Percentiles rank a stretch among this genome's conserved stretches.
These are phyloP conservation scores for Hypoxylon sp. DNA, from an alignment of 2,329 filamentous ascomycete species.

Conservation along the genomic window DNA sequence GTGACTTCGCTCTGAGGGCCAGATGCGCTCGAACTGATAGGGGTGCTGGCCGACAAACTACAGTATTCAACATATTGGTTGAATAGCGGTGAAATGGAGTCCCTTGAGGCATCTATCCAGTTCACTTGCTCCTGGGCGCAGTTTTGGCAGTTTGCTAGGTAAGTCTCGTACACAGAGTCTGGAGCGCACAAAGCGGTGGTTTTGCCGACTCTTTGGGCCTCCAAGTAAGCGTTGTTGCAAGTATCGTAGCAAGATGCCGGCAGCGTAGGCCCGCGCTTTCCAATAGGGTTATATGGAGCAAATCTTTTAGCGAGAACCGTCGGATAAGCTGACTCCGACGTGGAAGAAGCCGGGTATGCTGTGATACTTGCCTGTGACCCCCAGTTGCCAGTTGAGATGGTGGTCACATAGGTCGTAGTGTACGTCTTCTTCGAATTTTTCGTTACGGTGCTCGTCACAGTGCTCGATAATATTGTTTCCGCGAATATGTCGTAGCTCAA, in stretches of 20 bases:
- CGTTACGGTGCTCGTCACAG: slow-evolving; percentile 55
- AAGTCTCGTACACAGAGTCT: slow-evolving; percentile 59
- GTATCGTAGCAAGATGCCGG: slow-evolving; percentile 66
- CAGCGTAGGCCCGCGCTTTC: slow-evolving; percentile 59
- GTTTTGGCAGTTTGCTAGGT: slow-evolving; percentile 57
- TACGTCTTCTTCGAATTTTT: slow-evolving; percentile 44
- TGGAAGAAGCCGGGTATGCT: slow-evolving; percentile 55
- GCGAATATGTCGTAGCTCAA: slow-evolving; percentile 74
- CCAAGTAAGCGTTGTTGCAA: slow-evolving; percentile 67
- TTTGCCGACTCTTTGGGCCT: slow-evolving; percentile 66
- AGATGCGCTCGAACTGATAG: slow-evolving; percentile 13
- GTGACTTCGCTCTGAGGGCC: slow-evolving; percentile 38
- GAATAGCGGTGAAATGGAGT: slow-evolving; percentile 54
- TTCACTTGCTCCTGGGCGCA: slow-evolving; percentile 58
- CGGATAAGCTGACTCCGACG: slow-evolving; percentile 42
- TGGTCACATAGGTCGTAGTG: slow-evolving; percentile 55
- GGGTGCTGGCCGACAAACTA: slow-evolving; percentile 11
- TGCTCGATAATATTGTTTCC: slow-evolving; percentile 50
- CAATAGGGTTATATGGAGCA: slow-evolving; percentile 48
- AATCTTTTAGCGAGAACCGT: slow-evolving; percentile 31
- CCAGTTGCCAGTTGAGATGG: slow-evolving; percentile 70
- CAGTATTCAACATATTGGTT: slow-evolving; percentile 65
- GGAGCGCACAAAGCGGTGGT: slow-evolving; percentile 60
- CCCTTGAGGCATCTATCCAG: slow-evolving; percentile 49
- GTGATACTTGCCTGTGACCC: slow-evolving; percentile 65